Evolutionary conservation across 345 rosid genomes (phyloP).

Genomic region (Salix suchowensis): DNA sequence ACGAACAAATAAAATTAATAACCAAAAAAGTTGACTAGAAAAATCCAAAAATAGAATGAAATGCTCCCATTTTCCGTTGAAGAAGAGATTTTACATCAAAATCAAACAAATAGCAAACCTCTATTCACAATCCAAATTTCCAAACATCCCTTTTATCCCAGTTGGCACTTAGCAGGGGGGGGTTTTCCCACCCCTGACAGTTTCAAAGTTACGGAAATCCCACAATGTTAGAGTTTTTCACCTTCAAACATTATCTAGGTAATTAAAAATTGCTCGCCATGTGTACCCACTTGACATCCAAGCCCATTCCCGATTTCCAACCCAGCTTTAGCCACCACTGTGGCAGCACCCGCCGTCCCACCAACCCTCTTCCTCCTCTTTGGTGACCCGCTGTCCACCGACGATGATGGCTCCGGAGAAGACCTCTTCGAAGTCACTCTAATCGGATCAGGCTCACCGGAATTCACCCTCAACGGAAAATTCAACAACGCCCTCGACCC

Average conservation of each 20-base stretch:
- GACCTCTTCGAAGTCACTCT: constrained; percentile 78
- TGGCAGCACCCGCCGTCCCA: constrained; percentile 12
- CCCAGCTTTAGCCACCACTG: constrained; percentile 17
- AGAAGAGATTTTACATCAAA: neutral
- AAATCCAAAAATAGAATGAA: neutral
- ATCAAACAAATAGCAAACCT: neutral
- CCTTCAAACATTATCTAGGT: neutral
- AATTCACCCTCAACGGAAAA: constrained; percentile 82
- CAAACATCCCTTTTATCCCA: neutral
- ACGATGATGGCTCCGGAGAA: constrained; percentile 46
- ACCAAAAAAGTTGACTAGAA: neutral
- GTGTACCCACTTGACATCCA: constrained; percentile 39
- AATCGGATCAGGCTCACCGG: constrained; percentile 96
- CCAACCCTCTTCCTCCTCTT: constrained; percentile 58
- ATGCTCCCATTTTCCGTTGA: neutral
- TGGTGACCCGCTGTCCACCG: constrained; percentile 40
- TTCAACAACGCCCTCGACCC: constrained; percentile 90
- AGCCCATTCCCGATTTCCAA: constrained; percentile 22
- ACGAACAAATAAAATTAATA: neutral
- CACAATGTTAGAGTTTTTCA: neutral
- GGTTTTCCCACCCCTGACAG: neutral
- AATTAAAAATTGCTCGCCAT: constrained; percentile 35
- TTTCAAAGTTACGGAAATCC: neutral
- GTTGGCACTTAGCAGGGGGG: no score
- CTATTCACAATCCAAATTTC: constrained; percentile 14